These are phyloP conservation scores for Talaromyces atroroseus DNA, from an alignment of 2,329 filamentous ascomycete species.

Conservation along the genomic window DNA sequence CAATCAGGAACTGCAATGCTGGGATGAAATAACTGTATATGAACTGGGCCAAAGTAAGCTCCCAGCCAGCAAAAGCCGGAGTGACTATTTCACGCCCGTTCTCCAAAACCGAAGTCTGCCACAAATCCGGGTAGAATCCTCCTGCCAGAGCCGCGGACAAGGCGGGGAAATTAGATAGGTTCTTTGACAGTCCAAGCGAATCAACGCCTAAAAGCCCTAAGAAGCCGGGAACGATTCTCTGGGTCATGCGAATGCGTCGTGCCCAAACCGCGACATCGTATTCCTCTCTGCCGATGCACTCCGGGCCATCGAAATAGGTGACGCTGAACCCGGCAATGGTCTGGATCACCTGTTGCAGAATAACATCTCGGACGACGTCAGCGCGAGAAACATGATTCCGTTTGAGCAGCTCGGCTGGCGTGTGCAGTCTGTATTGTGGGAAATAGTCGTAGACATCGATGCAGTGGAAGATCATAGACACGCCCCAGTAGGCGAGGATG, in stretches of 20 bases:
- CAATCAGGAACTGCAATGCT: slow-evolving; percentile 67
- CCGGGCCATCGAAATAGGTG: slow-evolving; percentile 65
- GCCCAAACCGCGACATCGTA: slow-evolving; percentile 91
- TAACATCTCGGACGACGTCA: slow-evolving; percentile 83
- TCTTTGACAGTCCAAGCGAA: slow-evolving; percentile 67
- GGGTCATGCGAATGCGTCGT: slow-evolving; percentile 69
- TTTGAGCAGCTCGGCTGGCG: slow-evolving; percentile 81
- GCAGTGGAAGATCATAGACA: slow-evolving; percentile 80
- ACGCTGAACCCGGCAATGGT: slow-evolving; percentile 64
- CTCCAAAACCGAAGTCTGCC: slow-evolving; percentile 51
- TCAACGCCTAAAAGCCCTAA: slow-evolving; percentile 72
- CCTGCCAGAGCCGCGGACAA: slow-evolving; percentile 72
- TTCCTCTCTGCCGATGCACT: slow-evolving; percentile 70
- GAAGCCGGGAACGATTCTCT: slow-evolving; percentile 68
- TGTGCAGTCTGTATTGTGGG: slow-evolving; percentile 88
- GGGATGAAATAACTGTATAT: slow-evolving; percentile 79
- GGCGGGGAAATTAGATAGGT: slow-evolving; percentile 66
- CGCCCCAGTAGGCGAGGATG: slow-evolving; percentile 78
- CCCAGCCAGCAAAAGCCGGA: slow-evolving; percentile 78
- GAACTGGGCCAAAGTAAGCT: slow-evolving; percentile 64
- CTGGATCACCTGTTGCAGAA: slow-evolving; percentile 89
- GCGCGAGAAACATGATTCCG: slow-evolving; percentile 80
- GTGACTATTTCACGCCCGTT: slow-evolving; percentile 47
- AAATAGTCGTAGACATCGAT: slow-evolving; percentile 83
- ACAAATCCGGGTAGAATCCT: slow-evolving; percentile 71